These are phyloP conservation scores for Jamesozyma gamospora DNA, from an alignment of 805 yeast genomes.

Conservation along the genomic window DNA sequence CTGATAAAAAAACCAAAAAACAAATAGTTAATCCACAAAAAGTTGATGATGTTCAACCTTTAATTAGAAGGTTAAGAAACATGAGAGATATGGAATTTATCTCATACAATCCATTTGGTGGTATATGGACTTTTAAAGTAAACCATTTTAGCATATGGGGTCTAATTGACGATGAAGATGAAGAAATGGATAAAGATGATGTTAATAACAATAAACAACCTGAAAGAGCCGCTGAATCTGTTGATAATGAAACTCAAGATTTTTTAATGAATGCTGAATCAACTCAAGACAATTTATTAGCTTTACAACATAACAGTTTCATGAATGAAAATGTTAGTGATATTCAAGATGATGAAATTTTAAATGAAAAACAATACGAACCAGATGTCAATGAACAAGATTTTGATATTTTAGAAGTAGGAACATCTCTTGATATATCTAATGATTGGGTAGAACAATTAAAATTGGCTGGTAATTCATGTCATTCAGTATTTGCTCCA, in stretches of 20 bases:
- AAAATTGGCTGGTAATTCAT: conserved; percentile 34
- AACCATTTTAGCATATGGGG: conserved; percentile 96
- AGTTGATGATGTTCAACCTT: conserved; percentile 36
- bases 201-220: conserved; percentile 14
- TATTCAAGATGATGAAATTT: conserved; percentile 3
- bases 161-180: conserved; percentile 55
- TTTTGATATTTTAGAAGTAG: conserved; percentile 35
- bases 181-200: conserved; percentile 43
- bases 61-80: conserved; percentile 42
- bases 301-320: conserved; percentile 5
- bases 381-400: conserved; percentile 46
- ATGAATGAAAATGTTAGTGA: neutral
- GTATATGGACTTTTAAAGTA: conserved; percentile 71
- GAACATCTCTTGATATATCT: conserved; percentile 40
- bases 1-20: conserved; percentile 23
- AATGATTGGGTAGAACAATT: conserved; percentile 59
- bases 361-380: conserved; percentile 54
- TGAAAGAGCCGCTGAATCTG: conserved; percentile 13
- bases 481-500: conserved; percentile 28
- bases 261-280: neutral
- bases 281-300: conserved; percentile 6
- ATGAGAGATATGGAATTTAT: conserved; percentile 67
- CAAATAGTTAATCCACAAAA: conserved; percentile 25
- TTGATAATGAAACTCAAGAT: neutral
- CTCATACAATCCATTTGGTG: conserved; percentile 66